Base-by-base conservation (phyloP, 2,329 filamentous ascomycete genomes). In the Pseudopyricularia javanii region DNA sequence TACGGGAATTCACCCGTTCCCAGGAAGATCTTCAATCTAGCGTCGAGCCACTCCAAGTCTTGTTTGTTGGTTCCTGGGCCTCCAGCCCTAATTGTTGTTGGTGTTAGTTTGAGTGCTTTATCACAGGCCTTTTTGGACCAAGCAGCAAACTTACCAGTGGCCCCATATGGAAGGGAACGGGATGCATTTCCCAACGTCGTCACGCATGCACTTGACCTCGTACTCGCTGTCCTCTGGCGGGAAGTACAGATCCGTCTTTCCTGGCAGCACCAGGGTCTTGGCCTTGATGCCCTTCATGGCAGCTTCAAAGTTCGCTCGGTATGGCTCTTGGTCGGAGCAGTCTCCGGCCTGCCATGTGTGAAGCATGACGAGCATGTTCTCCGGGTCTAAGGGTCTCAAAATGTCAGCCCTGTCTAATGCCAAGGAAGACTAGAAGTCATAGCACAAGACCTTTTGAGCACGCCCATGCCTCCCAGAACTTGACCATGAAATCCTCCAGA, bases 281-380 rank as follows among this genome's bases (percentile, higher is more conserved):
- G 86, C 83, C 63, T 84, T 86, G 65, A 91, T 89, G 3, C 72
- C 75, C 48, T 73, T 71, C 78, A 91, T 75, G 0, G 84, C 81
- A 52, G 75, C 74, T 54, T 76, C 74, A 57, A 89, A 85, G 56
- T 86, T 68, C 1, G 79, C 82, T 55, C 80, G 81, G 57, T 86
- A 90, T 3, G 80, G 82, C 53, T 81, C 74, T 60, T 89, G 84
- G 5, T 77, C 67, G 4, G 85, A 86, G 50, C 80, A 76, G 60
- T 91, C 85, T 1, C 77, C 86, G 5, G 78, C 74, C 64, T 91
- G 86, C 88, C 88, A 93, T 0, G 86, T 90, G 33, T 85, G 76
- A 4, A 89, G 69, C 86, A 58, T 57, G 8, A 55, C 54, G 5
- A 63, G 56, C 53, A 61, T 50, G 34, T 63, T 60, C 15, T 62